Base-by-base conservation (phyloP, 176 grass and related monocot species). In the Olyra latifolia region DNA sequence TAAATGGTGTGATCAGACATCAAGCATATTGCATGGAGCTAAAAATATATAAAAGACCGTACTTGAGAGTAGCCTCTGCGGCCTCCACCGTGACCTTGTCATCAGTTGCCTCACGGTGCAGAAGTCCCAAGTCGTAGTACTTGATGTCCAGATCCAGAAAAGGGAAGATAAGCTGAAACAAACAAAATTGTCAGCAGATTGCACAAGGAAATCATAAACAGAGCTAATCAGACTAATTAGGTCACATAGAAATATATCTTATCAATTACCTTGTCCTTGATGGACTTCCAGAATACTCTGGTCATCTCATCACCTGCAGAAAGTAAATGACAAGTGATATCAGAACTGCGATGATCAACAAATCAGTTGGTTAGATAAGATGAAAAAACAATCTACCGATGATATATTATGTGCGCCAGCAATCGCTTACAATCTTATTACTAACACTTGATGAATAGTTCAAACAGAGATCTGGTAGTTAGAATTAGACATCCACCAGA, bases 21-120 rank as follows among this genome's bases (percentile, higher is more conserved):
- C 11, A 74, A 69, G 9, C 71, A 67, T 56, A 45, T 68, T 46
- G 17, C 29, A 59, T 28, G 16, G 0, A 47, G 62, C 24, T 46
- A 32, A 38, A 69, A 88, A 40, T 47, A 80, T 47, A 12, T 10
- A 71, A 41, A 49, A 75, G 10, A 61, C 76, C 80, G 87, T 90
- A 98, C 95, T 91, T 98, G 55, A 94, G 92, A 71, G 95, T 89
- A 75, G 95, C 95, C 84, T 98, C 95, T 45, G 95, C 95, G 87
- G 92, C 93, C 78, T 98, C 95, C 35, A 98, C 78, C 0, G 95
- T 98, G 58, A 98, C 90, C 85, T 94, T 95, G 89, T 98, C 95
- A 83, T 95, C 95, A 24, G 95, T 95, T 48, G 90, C 95, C 22
- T 98, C 95, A 43, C 95, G 95, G 68, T 95, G 68, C n/a, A 42